These are phyloP conservation scores for Mycosarcoma maydis DNA, from an alignment of 1,284 basidiomycete genomes.

Conservation along the genomic window DNA sequence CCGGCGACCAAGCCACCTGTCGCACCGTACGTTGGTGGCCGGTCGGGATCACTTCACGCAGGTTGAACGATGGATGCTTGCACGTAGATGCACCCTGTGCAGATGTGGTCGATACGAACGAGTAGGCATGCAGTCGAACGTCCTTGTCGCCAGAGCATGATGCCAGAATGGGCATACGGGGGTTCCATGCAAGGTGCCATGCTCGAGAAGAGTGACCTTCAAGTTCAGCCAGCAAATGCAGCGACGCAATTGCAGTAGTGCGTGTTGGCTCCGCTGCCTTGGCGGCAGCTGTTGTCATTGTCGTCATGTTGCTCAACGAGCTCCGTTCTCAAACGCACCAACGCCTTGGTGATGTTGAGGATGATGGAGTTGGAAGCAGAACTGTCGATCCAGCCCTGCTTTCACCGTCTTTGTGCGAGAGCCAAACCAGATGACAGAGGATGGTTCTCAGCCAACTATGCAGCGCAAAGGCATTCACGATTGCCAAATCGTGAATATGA, in stretches of 20 bases:
- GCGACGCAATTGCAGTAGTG: conserved; percentile 7
- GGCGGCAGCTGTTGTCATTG: conserved; percentile 7
- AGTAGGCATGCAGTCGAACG: conserved; percentile 84
- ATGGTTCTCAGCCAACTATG: too few relatives aligned
- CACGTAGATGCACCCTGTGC: conserved; percentile 44
- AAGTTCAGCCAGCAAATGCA: conserved; percentile 41
- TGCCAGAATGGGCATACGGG: conserved; percentile 80
- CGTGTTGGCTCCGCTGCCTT: conserved; percentile 3
- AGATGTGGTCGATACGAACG: conserved; percentile 46
- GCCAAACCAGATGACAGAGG: too few relatives aligned
- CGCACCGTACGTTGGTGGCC: conserved; percentile 93
- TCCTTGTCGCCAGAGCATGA: conserved; percentile 95
- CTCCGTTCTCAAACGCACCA: neutral
- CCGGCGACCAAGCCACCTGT: conserved; percentile 86
- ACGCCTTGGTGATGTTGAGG: neutral
- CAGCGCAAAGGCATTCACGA: too few relatives aligned
- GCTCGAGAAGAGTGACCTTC: conserved; percentile 64
- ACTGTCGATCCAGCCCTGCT: neutral
- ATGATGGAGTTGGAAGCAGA: neutral
- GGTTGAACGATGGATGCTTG: conserved; percentile 52
- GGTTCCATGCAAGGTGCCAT: conserved; percentile 94
- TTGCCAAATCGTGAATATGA: too few relatives aligned
- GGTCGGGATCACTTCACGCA: conserved; percentile 70
- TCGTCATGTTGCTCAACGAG: neutral
- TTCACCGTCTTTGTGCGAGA: too few relatives aligned